These are phyloP conservation scores for Solanum sejunctum DNA, from an alignment of 257 asterid species.

Conservation along the genomic window DNA sequence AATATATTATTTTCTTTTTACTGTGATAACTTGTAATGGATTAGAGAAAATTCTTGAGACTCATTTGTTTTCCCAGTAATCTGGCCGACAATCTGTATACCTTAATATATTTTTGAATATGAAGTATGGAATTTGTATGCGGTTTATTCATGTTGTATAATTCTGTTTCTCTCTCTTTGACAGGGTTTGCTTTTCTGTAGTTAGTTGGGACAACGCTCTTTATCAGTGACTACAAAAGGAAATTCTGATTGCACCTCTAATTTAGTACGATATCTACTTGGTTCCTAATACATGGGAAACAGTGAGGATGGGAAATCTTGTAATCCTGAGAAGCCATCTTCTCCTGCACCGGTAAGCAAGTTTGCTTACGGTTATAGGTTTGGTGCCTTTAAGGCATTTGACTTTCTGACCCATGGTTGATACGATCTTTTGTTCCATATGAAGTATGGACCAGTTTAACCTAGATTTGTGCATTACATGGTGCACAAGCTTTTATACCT, in stretches of 20 bases:
- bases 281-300: conserved; percentile 49
- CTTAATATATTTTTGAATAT: not conserved
- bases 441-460: not conserved
- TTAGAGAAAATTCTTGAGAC: not conserved
- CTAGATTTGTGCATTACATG: not conserved
- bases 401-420: not conserved
- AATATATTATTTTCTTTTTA: not conserved
- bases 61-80: not conserved
- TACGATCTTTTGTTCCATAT: not conserved
- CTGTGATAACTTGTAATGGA: not conserved
- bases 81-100: not conserved
- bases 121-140: not conserved
- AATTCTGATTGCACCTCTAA: not conserved
- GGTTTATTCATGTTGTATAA: not conserved
- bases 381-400: not conserved
- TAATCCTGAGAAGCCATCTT: conserved; percentile 51
- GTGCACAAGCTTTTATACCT: not conserved
- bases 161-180: not conserved
- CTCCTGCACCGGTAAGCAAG: conserved; percentile 43
- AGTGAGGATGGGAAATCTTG: conserved; percentile 56
- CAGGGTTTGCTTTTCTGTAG: not conserved
- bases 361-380: not conserved
- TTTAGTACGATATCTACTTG: not conserved
- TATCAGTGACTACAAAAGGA: conserved; percentile 1
- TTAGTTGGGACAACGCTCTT: not conserved